Conservation (phyloP, 2,329 filamentous ascomycete genomes). For the Colletotrichum truncatum region DNA sequence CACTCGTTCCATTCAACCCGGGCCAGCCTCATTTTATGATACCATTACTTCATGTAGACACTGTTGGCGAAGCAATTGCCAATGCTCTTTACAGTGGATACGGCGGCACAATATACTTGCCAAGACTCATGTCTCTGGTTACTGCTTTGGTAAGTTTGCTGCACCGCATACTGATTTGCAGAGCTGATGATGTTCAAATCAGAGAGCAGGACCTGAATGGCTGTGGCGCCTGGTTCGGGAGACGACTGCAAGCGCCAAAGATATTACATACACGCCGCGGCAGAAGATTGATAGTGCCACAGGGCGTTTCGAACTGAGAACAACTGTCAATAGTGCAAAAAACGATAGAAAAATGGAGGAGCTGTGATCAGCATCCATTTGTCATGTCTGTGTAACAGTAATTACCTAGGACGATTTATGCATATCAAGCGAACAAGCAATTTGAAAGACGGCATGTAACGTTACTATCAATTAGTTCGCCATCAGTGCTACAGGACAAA, state of each 20-base stretch:
- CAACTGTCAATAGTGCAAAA: not conserved
- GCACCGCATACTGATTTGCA: rapidly evolving
- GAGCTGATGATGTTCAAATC: not conserved
- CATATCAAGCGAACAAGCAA: too few species aligned
- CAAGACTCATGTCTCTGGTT: conserved; percentile 37
- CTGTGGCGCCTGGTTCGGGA: conserved; percentile 21
- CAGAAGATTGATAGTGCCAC: conserved; percentile 17
- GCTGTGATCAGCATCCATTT: too few species aligned
- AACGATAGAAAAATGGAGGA: not conserved
- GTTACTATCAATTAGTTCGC: too few species aligned
- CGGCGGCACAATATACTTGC: conserved; percentile 40
- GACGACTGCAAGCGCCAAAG: conserved; percentile 2
- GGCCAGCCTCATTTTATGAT: conserved; percentile 38
- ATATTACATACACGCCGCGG: conserved; percentile 1
- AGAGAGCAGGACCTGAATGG: conserved; percentile 37
- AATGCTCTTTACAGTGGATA: conserved; percentile 40
- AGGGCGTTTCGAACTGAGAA: not conserved
- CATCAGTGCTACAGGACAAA: too few species aligned
- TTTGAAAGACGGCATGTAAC: too few species aligned
- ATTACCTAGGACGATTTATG: too few species aligned
- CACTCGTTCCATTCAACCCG: conserved; percentile 38
- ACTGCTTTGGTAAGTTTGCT: conserved; percentile 37
- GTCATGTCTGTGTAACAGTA: too few species aligned
- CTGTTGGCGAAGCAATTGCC: conserved; percentile 41
- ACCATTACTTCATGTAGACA: conserved; percentile 43